Percentiles rank a stretch among this genome's conserved stretches.
Conservation (phyloP, 2,329 filamentous ascomycete genomes). For the Alternaria dauci region DNA sequence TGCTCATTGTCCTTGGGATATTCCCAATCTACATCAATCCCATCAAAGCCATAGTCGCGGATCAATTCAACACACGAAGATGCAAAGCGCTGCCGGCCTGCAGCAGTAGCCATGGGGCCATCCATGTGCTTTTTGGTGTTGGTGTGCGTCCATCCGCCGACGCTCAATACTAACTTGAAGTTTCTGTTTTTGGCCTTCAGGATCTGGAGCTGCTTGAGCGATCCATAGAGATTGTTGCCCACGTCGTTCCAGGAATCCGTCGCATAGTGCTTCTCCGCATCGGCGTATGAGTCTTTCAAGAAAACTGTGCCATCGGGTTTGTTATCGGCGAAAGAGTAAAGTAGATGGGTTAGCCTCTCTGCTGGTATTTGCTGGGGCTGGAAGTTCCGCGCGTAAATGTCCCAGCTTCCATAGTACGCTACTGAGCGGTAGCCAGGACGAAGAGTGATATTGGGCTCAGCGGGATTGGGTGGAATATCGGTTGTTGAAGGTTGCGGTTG, state of each 20-base stretch:
- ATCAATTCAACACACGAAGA: conserved; percentile 76
- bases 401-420: conserved; percentile 80
- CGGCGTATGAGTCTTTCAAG: conserved; percentile 40
- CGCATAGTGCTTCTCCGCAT: conserved; percentile 64
- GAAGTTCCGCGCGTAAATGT: conserved; percentile 86
- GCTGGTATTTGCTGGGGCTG: conserved; percentile 84
- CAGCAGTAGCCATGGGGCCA: conserved; percentile 68
- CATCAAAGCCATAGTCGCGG: conserved; percentile 77
- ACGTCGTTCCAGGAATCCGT: conserved; percentile 70
- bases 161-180: conserved; percentile 81
- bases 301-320: conserved; percentile 76
- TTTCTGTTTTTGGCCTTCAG: conserved; percentile 79
- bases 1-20: conserved; percentile 55
- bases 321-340: conserved; percentile 93
- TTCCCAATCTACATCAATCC: conserved; percentile 59
- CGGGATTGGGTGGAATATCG: background rate
- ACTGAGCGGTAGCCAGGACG: conserved; percentile 48
- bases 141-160: conserved; percentile 83
- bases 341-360: conserved; percentile 83
- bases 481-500: background rate
- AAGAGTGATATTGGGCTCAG: background rate
- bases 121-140: conserved; percentile 71
- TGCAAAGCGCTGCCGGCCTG: conserved; percentile 72
- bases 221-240: conserved; percentile 79
- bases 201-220: conserved; percentile 77